These are phyloP conservation scores for Parastagonospora avenae DNA, from an alignment of 2,329 filamentous ascomycete species.

Conservation along the genomic window DNA sequence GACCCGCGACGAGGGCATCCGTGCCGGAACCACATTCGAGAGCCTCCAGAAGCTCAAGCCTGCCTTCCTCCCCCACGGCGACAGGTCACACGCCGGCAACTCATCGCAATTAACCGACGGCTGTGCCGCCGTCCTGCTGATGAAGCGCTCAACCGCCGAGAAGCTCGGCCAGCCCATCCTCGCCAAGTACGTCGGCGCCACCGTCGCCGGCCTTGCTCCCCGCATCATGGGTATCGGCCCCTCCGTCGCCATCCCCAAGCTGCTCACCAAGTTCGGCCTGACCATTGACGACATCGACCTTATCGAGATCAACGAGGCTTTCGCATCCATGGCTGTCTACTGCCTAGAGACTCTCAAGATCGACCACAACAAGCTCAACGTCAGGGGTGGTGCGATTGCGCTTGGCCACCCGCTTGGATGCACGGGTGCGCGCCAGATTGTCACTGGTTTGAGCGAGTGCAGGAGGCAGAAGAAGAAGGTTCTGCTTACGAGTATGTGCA, in stretches of 20 bases:
- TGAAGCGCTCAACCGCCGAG: slow-evolving; percentile 90
- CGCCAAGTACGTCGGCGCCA: slow-evolving; percentile 92
- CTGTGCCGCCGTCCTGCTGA: slow-evolving; percentile 84
- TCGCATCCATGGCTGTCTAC: slow-evolving; percentile 97
- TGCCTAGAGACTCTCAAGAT: slow-evolving; percentile 71
- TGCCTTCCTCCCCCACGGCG: slow-evolving; percentile 89
- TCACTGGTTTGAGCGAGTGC: slow-evolving; percentile 86
- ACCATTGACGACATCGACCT: slow-evolving; percentile 83
- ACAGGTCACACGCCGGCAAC: slow-evolving; percentile 88
- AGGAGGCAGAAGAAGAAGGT: slow-evolving; percentile 87
- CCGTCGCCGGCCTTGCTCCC: slow-evolving; percentile 85
- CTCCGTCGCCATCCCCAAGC: slow-evolving; percentile 74
- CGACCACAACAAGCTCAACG: slow-evolving; percentile 78
- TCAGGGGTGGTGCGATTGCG: slow-evolving; percentile 80
- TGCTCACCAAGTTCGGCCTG: slow-evolving; percentile 79
- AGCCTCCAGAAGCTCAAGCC: slow-evolving; percentile 80
- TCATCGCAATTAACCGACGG: slow-evolving; percentile 95
- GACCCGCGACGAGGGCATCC: slow-evolving; percentile 86
- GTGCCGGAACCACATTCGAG: slow-evolving; percentile 87
- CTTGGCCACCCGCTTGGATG: slow-evolving; percentile 81
- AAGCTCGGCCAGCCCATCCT: slow-evolving; percentile 88
- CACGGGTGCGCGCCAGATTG: slow-evolving; percentile 80
- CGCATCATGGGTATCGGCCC: slow-evolving; percentile 97
- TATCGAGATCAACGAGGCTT: slow-evolving; percentile 95
- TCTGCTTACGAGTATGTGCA: slow-evolving; percentile 88